Evolutionary conservation across 2,329 filamentous ascomycete genomes (phyloP).

Genomic region (Cladosporium sp.): DNA sequence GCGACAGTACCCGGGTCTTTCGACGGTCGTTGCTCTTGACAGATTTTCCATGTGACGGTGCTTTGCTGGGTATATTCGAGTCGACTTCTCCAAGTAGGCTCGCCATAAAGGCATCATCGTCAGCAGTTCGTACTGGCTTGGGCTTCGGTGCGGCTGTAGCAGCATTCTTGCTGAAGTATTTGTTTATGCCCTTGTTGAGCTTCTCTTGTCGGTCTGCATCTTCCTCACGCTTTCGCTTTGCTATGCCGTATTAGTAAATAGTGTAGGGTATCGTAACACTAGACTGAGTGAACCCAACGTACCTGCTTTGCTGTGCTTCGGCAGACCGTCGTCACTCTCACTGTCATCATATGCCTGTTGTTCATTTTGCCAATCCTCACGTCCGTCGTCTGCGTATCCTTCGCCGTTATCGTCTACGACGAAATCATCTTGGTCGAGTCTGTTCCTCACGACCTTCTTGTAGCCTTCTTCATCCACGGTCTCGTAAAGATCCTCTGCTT

Average conservation of each 20-base stretch:
- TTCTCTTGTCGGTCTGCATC: conserved; percentile 81
- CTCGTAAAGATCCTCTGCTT: conserved; percentile 84
- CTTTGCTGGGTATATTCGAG: conserved; percentile 61
- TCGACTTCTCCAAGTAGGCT: conserved; percentile 85
- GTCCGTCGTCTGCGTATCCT: conserved; percentile 92
- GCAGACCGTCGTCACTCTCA: conserved; percentile 69
- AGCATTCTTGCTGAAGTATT: conserved; percentile 83
- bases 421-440: conserved; percentile 92
- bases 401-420: conserved; percentile 98
- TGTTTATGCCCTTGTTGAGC: conserved; percentile 86
- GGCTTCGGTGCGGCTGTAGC: conserved; percentile 63
- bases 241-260: conserved; percentile 39
- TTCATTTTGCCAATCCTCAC: conserved; percentile 85
- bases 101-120: conserved; percentile 82
- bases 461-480: conserved; percentile 96
- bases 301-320: conserved; percentile 57
- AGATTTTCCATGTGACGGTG: conserved; percentile 53
- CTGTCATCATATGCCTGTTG: conserved; percentile 61
- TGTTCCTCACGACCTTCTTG: conserved; percentile 87
- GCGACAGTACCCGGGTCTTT: conserved; percentile 76
- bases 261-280: neutral
- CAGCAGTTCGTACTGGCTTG: conserved; percentile 59
- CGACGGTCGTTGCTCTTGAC: conserved; percentile 72
- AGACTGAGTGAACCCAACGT: too few relatives aligned
- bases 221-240: conserved; percentile 83